A percentile compares a stretch with the other conserved stretches of the same genome.
Evolutionary conservation across 257 asterid species (phyloP).

Genomic region (Capsicum baccatum): DNA sequence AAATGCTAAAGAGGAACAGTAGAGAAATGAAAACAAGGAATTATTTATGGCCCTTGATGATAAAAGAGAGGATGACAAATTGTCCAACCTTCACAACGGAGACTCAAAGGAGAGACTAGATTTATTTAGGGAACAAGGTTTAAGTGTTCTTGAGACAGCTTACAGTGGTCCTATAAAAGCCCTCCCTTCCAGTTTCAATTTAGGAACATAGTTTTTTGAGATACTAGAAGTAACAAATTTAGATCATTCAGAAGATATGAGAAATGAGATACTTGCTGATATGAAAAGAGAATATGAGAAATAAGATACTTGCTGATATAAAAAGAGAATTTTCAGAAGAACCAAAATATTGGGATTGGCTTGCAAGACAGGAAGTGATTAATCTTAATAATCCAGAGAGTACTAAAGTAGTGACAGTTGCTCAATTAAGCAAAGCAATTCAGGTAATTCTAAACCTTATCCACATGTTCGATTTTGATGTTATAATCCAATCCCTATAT

Average conservation of each 20-base stretch:
- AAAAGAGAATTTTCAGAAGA: slow-evolving; percentile 64
- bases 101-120: slow-evolving; percentile 60
- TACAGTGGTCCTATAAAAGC: slow-evolving; percentile 73
- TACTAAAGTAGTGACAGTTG: slow-evolving; percentile 36
- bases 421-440: slow-evolving; percentile 57
- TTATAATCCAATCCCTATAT: not conserved
- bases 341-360: slow-evolving; percentile 92
- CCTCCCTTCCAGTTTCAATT: slow-evolving; percentile 68
- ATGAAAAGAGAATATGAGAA: too few species aligned
- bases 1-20: slow-evolving; percentile 60
- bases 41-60: slow-evolving; percentile 69
- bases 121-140: slow-evolving; percentile 63
- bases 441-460: slow-evolving; percentile 49
- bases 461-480: not conserved
- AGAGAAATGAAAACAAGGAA: slow-evolving; percentile 77
- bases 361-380: slow-evolving; percentile 63
- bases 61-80: slow-evolving; percentile 47
- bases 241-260: slow-evolving; percentile 65
- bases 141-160: slow-evolving; percentile 61
- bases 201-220: slow-evolving; percentile 74
- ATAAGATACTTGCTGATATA: slow-evolving; percentile 37
- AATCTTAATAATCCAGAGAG: slow-evolving; percentile 31
- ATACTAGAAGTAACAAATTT: slow-evolving; percentile 67
- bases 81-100: slow-evolving; percentile 46
- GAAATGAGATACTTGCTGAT: slow-evolving; percentile 54